Base-by-base conservation (phyloP, 2,329 filamentous ascomycete species). In the Metarhizium sp. region DNA sequence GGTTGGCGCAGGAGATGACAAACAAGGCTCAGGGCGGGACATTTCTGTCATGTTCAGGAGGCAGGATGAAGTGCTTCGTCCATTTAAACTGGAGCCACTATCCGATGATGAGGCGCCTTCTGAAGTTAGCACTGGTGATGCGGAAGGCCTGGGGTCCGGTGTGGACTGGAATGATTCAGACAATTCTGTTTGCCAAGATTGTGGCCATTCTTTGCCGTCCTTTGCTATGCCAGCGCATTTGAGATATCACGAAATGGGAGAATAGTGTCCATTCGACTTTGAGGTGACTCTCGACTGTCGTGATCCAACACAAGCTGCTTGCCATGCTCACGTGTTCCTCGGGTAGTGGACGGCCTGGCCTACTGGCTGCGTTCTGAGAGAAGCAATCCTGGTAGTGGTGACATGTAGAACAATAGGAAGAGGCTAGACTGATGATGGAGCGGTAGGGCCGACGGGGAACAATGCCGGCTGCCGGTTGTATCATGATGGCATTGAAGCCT, bases 1-100 rank as follows among this genome's bases (percentile, higher is more conserved):
- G 1, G 74, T 79, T 45, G 75, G 74, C 16, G 82, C 80, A 4
- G 74, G 73, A 14, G 75, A 79, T 42, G 68, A 70, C 43, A 72
- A 76, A 56, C 71, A 73, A 10, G 80, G 78, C 34, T 75, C 73
- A n/a, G 89, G 88, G 1, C 78, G 87, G 59, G 85, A 96, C 64
- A 96, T 96, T 61, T 79, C 80, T 1, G 80, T 76, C 64, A 95
- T 96, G 90, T 95, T 96, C 67, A 83, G 76, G 63, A 78, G 77
- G 54, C 90, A 95, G 66, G 85, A 89, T 51, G 78, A 82, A 48
- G 79, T 84, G 34, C 71, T 91, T 54, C 82, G 78, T 58, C 83
- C 87, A 51, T 92, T 86, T 74, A 84, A 73, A 52, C 75, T 84
- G 1, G 57, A 49, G 14, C 48, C 59, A n/a, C 76, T 79, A 50